Conservation (phyloP, 164 flowering plant species). For the grape (Vitis vinifera) region DNA sequence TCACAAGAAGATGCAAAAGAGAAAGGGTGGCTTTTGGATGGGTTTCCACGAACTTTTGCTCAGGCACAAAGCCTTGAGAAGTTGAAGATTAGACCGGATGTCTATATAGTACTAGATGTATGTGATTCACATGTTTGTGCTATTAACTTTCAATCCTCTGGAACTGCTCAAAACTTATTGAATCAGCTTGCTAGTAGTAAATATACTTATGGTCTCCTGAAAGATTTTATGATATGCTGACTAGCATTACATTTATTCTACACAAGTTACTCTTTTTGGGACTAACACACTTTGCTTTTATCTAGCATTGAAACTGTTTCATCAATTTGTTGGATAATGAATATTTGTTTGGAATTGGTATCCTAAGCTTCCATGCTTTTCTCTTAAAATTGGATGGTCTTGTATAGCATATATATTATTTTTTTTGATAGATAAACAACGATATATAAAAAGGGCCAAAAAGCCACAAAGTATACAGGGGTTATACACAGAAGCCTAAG, state of each 20-base stretch:
- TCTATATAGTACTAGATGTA: constrained; percentile 74
- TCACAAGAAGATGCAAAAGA: constrained; percentile 73
- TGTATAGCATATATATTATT: neutral
- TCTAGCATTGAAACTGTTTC: neutral
- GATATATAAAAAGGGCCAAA: no score
- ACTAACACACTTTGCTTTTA: neutral
- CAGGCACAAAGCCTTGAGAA: constrained; percentile 85
- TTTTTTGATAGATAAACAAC: no score
- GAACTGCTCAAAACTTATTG: neutral
- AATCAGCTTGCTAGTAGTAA: neutral
- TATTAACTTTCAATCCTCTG: neutral
- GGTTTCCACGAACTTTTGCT: constrained; percentile 69
- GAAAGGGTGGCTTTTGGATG: constrained; percentile 98
- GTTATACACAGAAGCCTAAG: no score
- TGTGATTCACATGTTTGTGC: constrained; percentile 20
- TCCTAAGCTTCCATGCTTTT: neutral
- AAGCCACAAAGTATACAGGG: no score
- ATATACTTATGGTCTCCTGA: no score
- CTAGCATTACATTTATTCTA: neutral
- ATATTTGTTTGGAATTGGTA: neutral
- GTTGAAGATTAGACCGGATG: constrained; percentile 69
- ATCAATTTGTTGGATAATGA: neutral
- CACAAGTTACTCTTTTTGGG: neutral
- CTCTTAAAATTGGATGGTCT: neutral
- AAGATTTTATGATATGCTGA: no score